Evolutionary conservation across 1,284 basidiomycete species (phyloP).

Genomic region (Jaminaea rosea): DNA sequence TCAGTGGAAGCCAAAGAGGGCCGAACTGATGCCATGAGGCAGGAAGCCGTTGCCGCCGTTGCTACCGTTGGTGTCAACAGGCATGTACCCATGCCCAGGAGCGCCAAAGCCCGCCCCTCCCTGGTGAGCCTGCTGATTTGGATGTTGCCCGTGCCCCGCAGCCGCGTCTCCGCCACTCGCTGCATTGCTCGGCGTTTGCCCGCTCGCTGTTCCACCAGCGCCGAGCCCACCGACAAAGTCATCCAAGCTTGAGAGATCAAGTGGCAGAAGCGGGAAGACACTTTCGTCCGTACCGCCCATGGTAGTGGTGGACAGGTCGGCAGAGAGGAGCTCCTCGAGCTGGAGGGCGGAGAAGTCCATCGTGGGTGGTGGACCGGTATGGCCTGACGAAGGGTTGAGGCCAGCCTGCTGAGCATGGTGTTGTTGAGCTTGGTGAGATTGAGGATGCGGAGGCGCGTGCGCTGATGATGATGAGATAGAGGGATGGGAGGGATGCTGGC

Average conservation of each 20-base stretch:
- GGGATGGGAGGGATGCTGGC: not conserved
- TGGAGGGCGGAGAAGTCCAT: not conserved
- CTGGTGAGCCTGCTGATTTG: not conserved
- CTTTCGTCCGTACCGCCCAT: not conserved
- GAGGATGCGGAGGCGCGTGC: not conserved
- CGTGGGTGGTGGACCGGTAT: not conserved
- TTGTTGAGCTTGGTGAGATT: not conserved
- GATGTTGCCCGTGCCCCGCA: not conserved
- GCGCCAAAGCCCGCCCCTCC: not conserved
- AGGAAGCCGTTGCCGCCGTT: too few species aligned
- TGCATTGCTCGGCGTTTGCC: not conserved
- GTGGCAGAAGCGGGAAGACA: not conserved
- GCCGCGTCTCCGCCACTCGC: not conserved
- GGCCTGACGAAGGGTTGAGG: not conserved
- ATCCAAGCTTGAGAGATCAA: not conserved
- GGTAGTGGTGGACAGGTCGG: too few species aligned
- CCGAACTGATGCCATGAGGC: not conserved
- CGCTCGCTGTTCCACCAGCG: not conserved
- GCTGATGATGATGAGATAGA: too few species aligned
- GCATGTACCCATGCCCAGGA: not conserved
- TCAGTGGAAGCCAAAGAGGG: constrained; percentile 1
- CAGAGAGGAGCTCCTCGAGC: not conserved
- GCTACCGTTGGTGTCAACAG: too few species aligned
- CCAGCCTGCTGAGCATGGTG: not conserved
- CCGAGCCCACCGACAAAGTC: not conserved